phyloP scores from a whole-genome alignment of 441 rosid species.

The Croton setiger region DNA sequence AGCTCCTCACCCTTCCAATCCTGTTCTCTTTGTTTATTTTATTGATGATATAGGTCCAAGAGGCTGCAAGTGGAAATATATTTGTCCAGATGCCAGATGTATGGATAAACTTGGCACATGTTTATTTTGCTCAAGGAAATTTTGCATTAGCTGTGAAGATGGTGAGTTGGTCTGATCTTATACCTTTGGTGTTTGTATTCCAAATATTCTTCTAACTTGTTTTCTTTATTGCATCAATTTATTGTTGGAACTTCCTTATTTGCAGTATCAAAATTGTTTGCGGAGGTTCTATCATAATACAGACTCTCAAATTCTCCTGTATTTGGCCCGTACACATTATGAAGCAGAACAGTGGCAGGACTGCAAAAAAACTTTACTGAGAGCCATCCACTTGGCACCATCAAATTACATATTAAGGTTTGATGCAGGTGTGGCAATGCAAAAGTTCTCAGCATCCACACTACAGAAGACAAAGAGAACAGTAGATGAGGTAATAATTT shows the following conservation, averaged over 20 bases:
- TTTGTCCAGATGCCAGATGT: slow-evolving; percentile 99
- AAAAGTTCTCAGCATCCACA: slow-evolving; percentile 95
- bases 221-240: slow-evolving; percentile 18
- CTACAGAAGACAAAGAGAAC: slow-evolving; percentile 92
- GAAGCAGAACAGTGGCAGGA: slow-evolving; percentile 99
- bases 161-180: slow-evolving; percentile 45
- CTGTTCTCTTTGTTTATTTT: slow-evolving; percentile 12
- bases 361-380: slow-evolving; percentile 91
- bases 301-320: slow-evolving; percentile 92
- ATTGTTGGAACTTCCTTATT: slow-evolving; percentile 21
- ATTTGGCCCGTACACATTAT: slow-evolving; percentile 94
- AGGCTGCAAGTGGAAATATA: slow-evolving; percentile 98
- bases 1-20: not conserved
- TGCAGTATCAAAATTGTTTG: slow-evolving; percentile 99
- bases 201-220: not conserved
- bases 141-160: slow-evolving; percentile 95
- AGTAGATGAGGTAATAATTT: slow-evolving; percentile 80
- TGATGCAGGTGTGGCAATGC: slow-evolving; percentile 99
- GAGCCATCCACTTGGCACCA: slow-evolving; percentile 97
- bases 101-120: slow-evolving; percentile 99
- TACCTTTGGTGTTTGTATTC: not conserved
- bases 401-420: slow-evolving; percentile 93
- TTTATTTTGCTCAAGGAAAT: slow-evolving; percentile 97
- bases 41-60: slow-evolving; percentile 74
- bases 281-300: slow-evolving; percentile 88